phyloP scores from a whole-genome alignment of 2,329 filamentous ascomycete genomes.

The Fusarium sublunatum region DNA sequence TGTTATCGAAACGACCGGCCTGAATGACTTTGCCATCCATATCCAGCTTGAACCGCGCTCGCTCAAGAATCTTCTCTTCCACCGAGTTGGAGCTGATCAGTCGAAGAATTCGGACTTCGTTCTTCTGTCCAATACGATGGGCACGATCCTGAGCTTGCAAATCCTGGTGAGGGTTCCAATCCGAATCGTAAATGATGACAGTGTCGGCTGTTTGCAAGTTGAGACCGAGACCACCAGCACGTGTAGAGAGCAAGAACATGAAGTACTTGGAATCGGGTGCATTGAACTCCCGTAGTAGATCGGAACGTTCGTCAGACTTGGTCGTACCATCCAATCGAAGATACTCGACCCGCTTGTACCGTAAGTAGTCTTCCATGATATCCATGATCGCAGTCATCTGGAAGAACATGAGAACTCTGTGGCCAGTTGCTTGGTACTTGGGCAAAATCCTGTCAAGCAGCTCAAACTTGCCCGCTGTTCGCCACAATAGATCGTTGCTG shows the following conservation, averaged over 20 bases:
- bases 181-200: slow-evolving; percentile 99
- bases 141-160: slow-evolving; percentile 99
- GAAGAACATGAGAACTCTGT: slow-evolving; percentile 99
- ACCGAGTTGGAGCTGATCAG: slow-evolving; percentile 97
- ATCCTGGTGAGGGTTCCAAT: slow-evolving; percentile 99
- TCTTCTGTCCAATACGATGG: slow-evolving; percentile 99
- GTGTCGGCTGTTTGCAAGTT: slow-evolving; percentile 98
- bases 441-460: slow-evolving; percentile 90
- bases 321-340: slow-evolving; percentile 95
- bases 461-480: slow-evolving; percentile 97
- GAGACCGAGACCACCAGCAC: slow-evolving; percentile 95
- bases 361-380: slow-evolving; percentile 98
- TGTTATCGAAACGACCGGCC: slow-evolving; percentile 99
- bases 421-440: slow-evolving; percentile 90
- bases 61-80: slow-evolving; percentile 97
- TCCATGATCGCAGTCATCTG: slow-evolving; percentile 99
- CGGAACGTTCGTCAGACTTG: slow-evolving; percentile 96
- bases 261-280: slow-evolving; percentile 91
- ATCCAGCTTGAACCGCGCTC: slow-evolving; percentile 96
- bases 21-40: slow-evolving; percentile 99
- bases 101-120: slow-evolving; percentile 95
- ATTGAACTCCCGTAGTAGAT: slow-evolving; percentile 90
- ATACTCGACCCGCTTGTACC: slow-evolving; percentile 84
- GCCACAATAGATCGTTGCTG: slow-evolving; percentile 94
- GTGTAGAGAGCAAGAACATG: slow-evolving; percentile 97